Evolutionary conservation across 83 land plant genomes (phyloP).

Genomic region (Diphasiastrum complanatum): DNA sequence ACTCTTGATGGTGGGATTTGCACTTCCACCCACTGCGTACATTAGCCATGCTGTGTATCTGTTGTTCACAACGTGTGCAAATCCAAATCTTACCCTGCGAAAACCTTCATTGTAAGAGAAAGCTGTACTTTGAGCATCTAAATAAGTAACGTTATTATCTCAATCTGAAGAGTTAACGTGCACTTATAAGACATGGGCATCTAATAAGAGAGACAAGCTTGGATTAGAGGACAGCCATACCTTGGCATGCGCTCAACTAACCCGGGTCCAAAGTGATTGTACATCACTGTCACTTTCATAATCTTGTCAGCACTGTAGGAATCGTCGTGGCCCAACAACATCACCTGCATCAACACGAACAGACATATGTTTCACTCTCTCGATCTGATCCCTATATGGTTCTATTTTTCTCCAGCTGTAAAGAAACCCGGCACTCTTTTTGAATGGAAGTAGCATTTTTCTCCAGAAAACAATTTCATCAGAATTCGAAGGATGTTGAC

Average conservation of each 20-base stretch:
- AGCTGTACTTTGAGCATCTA: background rate
- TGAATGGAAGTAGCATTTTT: too few relatives aligned
- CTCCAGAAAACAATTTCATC: too few relatives aligned
- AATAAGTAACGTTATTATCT: background rate
- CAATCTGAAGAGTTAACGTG: too few relatives aligned
- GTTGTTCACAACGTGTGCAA: slow-evolving; percentile 45
- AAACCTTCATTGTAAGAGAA: background rate
- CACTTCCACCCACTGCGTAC: slow-evolving; percentile 47
- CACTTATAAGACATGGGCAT: background rate
- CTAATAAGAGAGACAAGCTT: too few relatives aligned
- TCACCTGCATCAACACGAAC: slow-evolving; percentile 46
- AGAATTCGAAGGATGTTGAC: too few relatives aligned
- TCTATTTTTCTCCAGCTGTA: too few relatives aligned
- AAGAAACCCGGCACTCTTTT: too few relatives aligned
- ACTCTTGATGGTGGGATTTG: slow-evolving; percentile 39
- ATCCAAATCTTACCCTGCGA: slow-evolving; percentile 43
- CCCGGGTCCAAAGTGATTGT: slow-evolving; percentile 36
- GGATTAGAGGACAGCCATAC: too few relatives aligned
- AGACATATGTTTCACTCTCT: background rate
- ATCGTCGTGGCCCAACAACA: slow-evolving; percentile 43
- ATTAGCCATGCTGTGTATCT: slow-evolving; percentile 40
- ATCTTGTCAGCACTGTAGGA: slow-evolving; percentile 30
- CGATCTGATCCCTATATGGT: background rate
- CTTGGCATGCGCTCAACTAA: slow-evolving; percentile 44
- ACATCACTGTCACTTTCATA: slow-evolving; percentile 20